phyloP scores from a whole-genome alignment of 805 yeast genomes.

The Lachancea kluyveri region DNA sequence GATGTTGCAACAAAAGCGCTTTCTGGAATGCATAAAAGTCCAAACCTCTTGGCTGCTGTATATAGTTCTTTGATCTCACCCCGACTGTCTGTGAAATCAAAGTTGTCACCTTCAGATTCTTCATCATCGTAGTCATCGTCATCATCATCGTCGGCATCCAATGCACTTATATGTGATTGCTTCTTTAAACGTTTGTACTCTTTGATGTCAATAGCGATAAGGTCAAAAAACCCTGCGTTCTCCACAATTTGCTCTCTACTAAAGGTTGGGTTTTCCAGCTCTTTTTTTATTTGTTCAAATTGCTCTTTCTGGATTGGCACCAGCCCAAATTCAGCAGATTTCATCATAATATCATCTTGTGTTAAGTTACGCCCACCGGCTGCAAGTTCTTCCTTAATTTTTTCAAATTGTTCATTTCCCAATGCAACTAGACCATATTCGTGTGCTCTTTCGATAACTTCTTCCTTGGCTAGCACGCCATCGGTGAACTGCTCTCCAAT shows the following conservation, averaged over 20 bases:
- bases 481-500: conserved; percentile 3
- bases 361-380: conserved; percentile 9
- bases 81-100: conserved; percentile 6
- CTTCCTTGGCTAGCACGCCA: conserved; percentile 3
- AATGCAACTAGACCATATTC: conserved; percentile 8
- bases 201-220: conserved; percentile 30
- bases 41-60: conserved; percentile 38
- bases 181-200: conserved; percentile 28
- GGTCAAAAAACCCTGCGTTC: conserved; percentile 32
- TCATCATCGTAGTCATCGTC: conserved; percentile 10
- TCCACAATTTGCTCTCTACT: conserved; percentile 17
- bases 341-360: conserved; percentile 18
- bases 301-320: conserved; percentile 34
- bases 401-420: conserved; percentile 27
- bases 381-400: conserved; percentile 22
- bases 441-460: conserved; percentile 8
- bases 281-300: conserved; percentile 24
- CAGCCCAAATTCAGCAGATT: conserved; percentile 31
- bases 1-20: conserved; percentile 60
- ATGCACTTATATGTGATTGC: conserved; percentile 6
- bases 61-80: conserved; percentile 27
- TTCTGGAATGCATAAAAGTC: conserved; percentile 51
- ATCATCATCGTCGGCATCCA: conserved; percentile 2
- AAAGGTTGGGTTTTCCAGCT: conserved; percentile 25
- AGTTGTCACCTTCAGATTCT: conserved; percentile 8